Conservation (phyloP, 2,329 filamentous ascomycete genomes). For the Diaporthe citriasiana region DNA sequence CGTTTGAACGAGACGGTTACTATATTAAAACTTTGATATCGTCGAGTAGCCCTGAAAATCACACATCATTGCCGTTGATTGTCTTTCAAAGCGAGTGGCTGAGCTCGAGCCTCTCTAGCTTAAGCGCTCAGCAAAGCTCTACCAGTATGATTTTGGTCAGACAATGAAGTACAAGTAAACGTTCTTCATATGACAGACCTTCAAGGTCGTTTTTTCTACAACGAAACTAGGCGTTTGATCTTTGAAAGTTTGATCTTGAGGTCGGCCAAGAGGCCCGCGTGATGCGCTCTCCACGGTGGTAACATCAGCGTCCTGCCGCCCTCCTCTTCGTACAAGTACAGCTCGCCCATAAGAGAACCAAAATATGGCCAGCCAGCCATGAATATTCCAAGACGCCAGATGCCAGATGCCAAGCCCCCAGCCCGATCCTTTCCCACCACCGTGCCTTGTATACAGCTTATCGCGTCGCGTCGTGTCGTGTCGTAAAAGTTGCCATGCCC, state of each 20-base stretch:
- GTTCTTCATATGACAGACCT: constrained; percentile 11
- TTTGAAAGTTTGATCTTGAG: neutral
- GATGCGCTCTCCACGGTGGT: neutral
- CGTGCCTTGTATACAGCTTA: constrained; percentile 10
- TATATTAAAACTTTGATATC: neutral
- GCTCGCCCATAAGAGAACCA: neutral
- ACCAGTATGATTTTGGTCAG: neutral
- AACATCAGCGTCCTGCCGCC: neutral
- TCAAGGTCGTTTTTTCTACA: constrained; percentile 23
- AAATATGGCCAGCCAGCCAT: constrained; percentile 10
- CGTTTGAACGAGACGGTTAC: neutral
- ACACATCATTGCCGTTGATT: neutral
- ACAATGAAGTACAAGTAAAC: neutral
- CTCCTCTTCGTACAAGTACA: constrained; percentile 23
- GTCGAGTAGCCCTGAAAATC: neutral
- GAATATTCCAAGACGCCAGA: constrained; percentile 28
- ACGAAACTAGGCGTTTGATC: neutral
- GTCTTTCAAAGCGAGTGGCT: neutral
- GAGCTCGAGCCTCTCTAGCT: neutral
- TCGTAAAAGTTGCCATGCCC: constrained; percentile 12
- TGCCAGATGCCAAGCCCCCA: constrained; percentile 5
- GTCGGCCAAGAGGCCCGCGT: neutral
- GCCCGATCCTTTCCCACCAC: neutral
- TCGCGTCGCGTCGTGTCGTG: constrained; percentile 26
- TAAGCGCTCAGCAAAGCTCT: neutral